A percentile compares a stretch with the other conserved stretches of the same genome.
phyloP scores from a whole-genome alignment of 139 green algal species.

The Haematococcus lacustris region DNA sequence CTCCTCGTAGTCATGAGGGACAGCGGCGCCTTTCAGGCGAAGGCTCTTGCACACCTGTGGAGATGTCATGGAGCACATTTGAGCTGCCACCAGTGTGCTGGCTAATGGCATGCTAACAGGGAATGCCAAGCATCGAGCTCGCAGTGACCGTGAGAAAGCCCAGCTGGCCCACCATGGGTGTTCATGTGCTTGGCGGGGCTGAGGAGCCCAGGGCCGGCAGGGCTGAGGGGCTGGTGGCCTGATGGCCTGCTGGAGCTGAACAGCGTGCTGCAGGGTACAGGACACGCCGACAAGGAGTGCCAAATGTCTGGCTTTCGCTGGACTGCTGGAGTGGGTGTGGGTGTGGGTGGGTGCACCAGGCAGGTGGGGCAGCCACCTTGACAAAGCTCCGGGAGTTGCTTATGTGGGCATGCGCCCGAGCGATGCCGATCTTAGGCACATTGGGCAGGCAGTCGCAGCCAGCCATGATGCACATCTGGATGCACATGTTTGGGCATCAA shows the following conservation, averaged over 20 bases:
- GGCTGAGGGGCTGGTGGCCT: neutral
- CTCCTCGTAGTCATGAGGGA: constrained; percentile 76
- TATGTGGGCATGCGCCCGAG: constrained; percentile 81
- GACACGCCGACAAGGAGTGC: neutral
- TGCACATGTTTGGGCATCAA: too few relatives aligned
- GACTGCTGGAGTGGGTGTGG: neutral
- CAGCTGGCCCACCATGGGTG: neutral
- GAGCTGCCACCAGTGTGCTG: neutral
- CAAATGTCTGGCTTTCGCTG: neutral
- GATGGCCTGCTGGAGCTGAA: neutral
- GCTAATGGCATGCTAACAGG: neutral
- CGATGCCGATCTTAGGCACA: constrained; percentile 79
- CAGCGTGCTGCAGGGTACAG: neutral
- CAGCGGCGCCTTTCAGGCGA: constrained; percentile 49
- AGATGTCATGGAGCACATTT: too few relatives aligned
- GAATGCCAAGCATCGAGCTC: neutral
- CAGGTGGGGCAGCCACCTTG: too few relatives aligned
- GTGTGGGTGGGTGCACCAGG: too few relatives aligned
- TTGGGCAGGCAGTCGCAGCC: constrained; percentile 92
- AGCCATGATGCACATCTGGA: constrained; percentile 90
- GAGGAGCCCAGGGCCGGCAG: neutral
- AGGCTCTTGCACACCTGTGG: constrained; percentile 66
- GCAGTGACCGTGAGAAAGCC: neutral
- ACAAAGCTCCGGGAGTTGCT: constrained; percentile 53
- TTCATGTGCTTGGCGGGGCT: neutral